Evolutionary conservation across 2,329 filamentous ascomycete genomes (phyloP), one percentile per base, ranked within the genome.

Genomic region (Claviceps paspali): DNA sequence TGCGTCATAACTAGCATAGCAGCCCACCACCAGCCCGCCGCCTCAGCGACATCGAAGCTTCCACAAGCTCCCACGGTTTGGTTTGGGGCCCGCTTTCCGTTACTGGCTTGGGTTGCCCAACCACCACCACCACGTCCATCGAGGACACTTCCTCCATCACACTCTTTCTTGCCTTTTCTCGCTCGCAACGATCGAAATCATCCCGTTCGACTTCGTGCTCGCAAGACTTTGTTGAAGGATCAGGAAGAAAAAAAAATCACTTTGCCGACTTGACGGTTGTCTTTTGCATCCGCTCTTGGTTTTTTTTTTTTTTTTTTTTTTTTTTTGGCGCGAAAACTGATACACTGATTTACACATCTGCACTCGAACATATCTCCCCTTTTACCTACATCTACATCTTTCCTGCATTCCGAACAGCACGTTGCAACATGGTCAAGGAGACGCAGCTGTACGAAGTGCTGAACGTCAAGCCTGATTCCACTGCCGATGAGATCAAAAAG

Each of bases 401-500:
- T 5, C 14, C 15, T 24, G 11, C 6, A 12, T n/a, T 29, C 9
- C 10, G 7, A 34, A 34, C 23, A 33, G 14, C 35, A 35, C 43
- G 49, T 11, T 31, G 21, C 60, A 74, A 49, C 48, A 95, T 96
- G 88, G 85, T 92, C 49, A 82, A 84, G 52, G 88, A 96, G 67
- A 91, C 82, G 37, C 94, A 92, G 63, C 79, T 96, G 45, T 98
- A 98, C 68, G 85, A 96, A 60, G 71, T 76, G 45, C 70, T 98
- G 51, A 68, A 70, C 55, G 67, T 95, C 61, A 80, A 83, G 57
- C 74, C 88, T 27, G 73, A 77, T 42, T 85, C 87, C 18, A 71
- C 76, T 18, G 84, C 92, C 61, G 88, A 95, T 54, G 88, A 96
- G 47, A 93, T 98, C 57, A 96, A 95, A 60, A 98, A 96, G 59